Evolutionary conservation across 176 grass and related monocot species (phyloP).

Genomic region (Musa acuminata): DNA sequence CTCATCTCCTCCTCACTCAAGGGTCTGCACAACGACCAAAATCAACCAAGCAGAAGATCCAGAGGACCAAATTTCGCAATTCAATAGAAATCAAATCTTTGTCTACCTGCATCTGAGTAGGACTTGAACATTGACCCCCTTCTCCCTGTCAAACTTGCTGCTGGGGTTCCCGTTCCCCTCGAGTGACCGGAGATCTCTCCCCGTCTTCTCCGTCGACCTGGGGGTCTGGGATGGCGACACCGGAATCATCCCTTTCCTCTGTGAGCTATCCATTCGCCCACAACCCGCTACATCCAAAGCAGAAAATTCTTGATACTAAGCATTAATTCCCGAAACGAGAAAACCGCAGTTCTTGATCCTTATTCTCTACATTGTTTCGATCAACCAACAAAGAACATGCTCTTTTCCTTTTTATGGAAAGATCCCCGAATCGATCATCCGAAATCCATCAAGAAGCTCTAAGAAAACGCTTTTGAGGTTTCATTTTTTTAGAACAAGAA

Average conservation of each 20-base stretch:
- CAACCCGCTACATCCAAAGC: not conserved
- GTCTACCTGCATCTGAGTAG: constrained; percentile 88
- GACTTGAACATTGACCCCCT: constrained; percentile 99
- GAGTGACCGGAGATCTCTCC: constrained; percentile 62
- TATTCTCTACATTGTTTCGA: not conserved
- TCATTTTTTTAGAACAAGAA: not conserved
- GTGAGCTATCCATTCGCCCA: constrained; percentile 41
- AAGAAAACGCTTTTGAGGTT: not conserved
- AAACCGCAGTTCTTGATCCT: not conserved
- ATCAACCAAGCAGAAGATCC: not conserved
- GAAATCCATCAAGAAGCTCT: not conserved
- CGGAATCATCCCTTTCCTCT: constrained; percentile 48
- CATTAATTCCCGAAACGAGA: not conserved
- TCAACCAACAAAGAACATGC: too few relatives aligned
- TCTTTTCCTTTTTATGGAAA: too few relatives aligned
- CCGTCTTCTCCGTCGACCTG: constrained; percentile 58
- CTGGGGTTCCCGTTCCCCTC: constrained; percentile 53
- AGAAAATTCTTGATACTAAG: not conserved
- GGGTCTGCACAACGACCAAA: constrained; percentile 32
- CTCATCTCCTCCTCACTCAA: constrained; percentile 88
- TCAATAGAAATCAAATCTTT: constrained; percentile 9
- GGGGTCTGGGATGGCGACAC: constrained; percentile 58
- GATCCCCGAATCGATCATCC: not conserved
- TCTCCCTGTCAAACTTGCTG: constrained; percentile 68
- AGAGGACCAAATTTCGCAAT: constrained; percentile 15